Conservation (phyloP, 164 flowering plant species). For the Vitis cinerea region DNA sequence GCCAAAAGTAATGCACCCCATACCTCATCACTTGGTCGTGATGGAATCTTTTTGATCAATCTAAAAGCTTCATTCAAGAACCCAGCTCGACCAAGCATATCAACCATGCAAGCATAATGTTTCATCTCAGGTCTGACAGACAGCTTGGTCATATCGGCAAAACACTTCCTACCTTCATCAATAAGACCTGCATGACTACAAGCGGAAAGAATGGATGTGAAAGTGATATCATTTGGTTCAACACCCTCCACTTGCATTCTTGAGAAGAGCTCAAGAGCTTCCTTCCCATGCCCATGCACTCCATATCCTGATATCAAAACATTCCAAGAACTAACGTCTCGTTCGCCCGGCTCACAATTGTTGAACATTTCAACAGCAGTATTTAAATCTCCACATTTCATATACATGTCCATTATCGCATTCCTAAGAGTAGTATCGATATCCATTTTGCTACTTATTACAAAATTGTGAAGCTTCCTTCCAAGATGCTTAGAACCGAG, state of each 20-base stretch:
- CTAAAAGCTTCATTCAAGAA: slow-evolving; percentile 32
- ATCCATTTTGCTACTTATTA: slow-evolving; percentile 16
- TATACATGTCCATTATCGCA: slow-evolving; percentile 50
- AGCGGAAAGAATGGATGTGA: slow-evolving; percentile 39
- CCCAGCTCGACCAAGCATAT: slow-evolving; percentile 51
- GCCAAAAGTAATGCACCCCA: slow-evolving; percentile 58
- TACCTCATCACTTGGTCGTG: slow-evolving; percentile 33
- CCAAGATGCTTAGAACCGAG: slow-evolving; percentile 38
- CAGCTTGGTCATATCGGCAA: slow-evolving; percentile 28
- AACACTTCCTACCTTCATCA: slow-evolving; percentile 40
- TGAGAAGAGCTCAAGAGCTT: slow-evolving; percentile 31
- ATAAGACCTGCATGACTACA: slow-evolving; percentile 55
- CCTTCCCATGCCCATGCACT: slow-evolving; percentile 41
- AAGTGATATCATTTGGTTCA: slow-evolving; percentile 43
- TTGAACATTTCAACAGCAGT: slow-evolving; percentile 33
- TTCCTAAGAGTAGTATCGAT: slow-evolving; percentile 31
- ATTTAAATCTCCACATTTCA: slow-evolving; percentile 46
- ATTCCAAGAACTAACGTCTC: slow-evolving; percentile 39
- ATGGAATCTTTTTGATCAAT: slow-evolving; percentile 39
- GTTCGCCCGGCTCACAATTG: slow-evolving; percentile 13
- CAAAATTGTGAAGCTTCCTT: slow-evolving; percentile 34
- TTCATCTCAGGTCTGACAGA: slow-evolving; percentile 26
- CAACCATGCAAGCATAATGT: slow-evolving; percentile 56
- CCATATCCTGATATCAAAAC: slow-evolving; percentile 47
- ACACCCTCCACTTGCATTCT: slow-evolving; percentile 38